These are phyloP conservation scores for Mycothermus thermophilus DNA, from an alignment of 495 filamentous ascomycete genomes.

Conservation along the genomic window DNA sequence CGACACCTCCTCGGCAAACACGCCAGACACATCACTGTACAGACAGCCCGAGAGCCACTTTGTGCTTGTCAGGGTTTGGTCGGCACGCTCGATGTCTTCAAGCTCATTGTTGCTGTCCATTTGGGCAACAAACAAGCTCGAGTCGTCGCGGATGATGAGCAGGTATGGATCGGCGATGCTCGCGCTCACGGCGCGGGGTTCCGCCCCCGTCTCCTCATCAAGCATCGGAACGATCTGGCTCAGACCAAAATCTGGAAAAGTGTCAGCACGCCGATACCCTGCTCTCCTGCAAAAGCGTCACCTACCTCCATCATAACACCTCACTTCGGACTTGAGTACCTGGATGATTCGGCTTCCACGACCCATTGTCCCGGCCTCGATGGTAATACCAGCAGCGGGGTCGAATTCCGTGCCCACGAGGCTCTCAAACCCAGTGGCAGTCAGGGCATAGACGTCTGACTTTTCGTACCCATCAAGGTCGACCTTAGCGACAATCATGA, in stretches of 20 bases:
- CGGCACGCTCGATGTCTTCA: slow-evolving; percentile 58
- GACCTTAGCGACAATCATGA: slow-evolving; percentile 54
- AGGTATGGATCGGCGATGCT: slow-evolving; percentile 81
- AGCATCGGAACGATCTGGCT: slow-evolving; percentile 79
- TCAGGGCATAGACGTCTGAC: slow-evolving; percentile 48
- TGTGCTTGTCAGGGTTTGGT: slow-evolving; percentile 35
- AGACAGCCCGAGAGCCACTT: slow-evolving; percentile 74
- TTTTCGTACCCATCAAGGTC: slow-evolving; percentile 41
- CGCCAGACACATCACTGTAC: slow-evolving; percentile 49
- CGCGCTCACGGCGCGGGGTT: slow-evolving; percentile 60
- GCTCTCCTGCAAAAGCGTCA: no score
- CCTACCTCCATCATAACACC: slow-evolving; percentile 79
- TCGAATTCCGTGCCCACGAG: slow-evolving; percentile 72
- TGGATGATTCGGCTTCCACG: slow-evolving; percentile 67
- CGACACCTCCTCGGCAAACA: slow-evolving; percentile 34
- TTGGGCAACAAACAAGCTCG: slow-evolving; percentile 57
- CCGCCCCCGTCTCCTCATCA: slow-evolving; percentile 70
- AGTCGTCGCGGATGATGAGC: slow-evolving; percentile 72
- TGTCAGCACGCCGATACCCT: slow-evolving; percentile 8
- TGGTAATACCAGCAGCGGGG: slow-evolving; percentile 63
- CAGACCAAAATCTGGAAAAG: slow-evolving; percentile 57
- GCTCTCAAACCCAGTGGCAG: slow-evolving; percentile 49
- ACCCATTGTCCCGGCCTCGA: slow-evolving; percentile 68
- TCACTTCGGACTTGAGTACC: slow-evolving; percentile 66
- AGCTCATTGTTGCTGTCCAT: slow-evolving; percentile 70